Conservation (phyloP, 2,329 filamentous ascomycete genomes). For the Pseudovirgaria hyperparasitica region DNA sequence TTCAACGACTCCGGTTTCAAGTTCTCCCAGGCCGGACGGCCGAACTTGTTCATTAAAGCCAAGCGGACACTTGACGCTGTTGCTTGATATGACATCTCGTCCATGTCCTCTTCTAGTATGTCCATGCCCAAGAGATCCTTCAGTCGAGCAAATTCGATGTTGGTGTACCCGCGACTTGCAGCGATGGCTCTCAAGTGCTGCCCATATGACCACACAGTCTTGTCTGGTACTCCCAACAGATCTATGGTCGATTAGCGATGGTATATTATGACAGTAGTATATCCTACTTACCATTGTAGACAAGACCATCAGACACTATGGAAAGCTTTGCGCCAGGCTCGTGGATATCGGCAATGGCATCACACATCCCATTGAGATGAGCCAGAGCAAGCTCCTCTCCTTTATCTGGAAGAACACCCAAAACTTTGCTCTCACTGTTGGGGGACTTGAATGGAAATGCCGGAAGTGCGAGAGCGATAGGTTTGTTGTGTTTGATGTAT, state of each 20-base stretch:
- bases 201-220: slow-evolving; percentile 29
- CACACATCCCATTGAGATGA: slow-evolving; percentile 28
- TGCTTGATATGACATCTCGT: slow-evolving; percentile 10
- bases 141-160: slow-evolving; percentile 25
- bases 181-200: slow-evolving; percentile 24
- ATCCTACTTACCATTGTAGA: slow-evolving; percentile 22
- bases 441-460: slow-evolving; percentile 52
- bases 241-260: slow-evolving; percentile 14
- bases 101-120: slow-evolving; percentile 4
- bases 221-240: slow-evolving; percentile 28
- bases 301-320: slow-evolving; percentile 32
- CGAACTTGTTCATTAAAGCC: slow-evolving; percentile 11
- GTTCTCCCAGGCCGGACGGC: slow-evolving; percentile 14
- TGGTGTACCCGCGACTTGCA: slow-evolving; percentile 15
- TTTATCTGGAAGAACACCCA: slow-evolving; percentile 34
- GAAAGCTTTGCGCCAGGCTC: slow-evolving; percentile 26
- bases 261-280: too few relatives aligned
- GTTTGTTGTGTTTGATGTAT: slow-evolving; percentile 14
- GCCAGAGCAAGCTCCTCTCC: slow-evolving; percentile 30
- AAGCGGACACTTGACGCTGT: slow-evolving; percentile 14
- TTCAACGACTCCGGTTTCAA: slow-evolving; percentile 1
- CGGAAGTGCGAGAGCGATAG: slow-evolving; percentile 29
- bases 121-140: slow-evolving; percentile 21
- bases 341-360: slow-evolving; percentile 26
- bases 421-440: slow-evolving; percentile 41